These are phyloP conservation scores for Rhodotorula mucilaginosa DNA, from an alignment of 1,284 basidiomycete genomes.

Conservation along the genomic window DNA sequence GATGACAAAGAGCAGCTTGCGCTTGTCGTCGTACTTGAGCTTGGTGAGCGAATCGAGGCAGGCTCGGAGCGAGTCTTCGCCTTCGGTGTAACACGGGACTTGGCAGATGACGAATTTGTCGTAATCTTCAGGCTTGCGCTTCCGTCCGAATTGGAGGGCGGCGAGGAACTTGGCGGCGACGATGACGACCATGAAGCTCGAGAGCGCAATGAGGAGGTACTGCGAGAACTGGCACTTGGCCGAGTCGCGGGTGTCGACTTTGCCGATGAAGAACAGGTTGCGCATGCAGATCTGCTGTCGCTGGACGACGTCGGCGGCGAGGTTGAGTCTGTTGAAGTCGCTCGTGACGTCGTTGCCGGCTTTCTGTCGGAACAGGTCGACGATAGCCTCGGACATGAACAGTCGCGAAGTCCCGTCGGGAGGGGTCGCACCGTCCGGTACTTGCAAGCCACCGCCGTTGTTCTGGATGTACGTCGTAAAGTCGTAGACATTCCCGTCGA, in stretches of 20 bases:
- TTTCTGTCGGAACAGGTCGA: conserved; percentile 77
- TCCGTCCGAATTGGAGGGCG: conserved; percentile 79
- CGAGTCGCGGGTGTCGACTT: conserved; percentile 87
- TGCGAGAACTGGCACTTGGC: conserved; percentile 86
- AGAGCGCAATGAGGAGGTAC: conserved; percentile 86
- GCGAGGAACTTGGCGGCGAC: conserved; percentile 99
- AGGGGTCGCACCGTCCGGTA: conserved; percentile 64
- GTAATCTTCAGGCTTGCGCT: conserved; percentile 87
- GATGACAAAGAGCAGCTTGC: conserved; percentile 88
- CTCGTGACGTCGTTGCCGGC: conserved; percentile 75
- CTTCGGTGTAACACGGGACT: conserved; percentile 58
- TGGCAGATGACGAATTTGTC: conserved; percentile 99
- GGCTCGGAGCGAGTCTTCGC: conserved; percentile 76
- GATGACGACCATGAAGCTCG: conserved; percentile 87
- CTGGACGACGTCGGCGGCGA: conserved; percentile 66
- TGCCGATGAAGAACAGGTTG: conserved; percentile 88
- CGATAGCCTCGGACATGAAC: conserved; percentile 74
- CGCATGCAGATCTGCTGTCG: conserved; percentile 83
- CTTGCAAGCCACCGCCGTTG: conserved; percentile 52
- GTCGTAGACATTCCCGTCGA: conserved; percentile 83
- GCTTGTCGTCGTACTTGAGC: conserved; percentile 97
- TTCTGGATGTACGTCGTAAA: conserved; percentile 71
- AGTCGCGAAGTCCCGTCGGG: conserved; percentile 58
- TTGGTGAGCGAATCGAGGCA: conserved; percentile 94
- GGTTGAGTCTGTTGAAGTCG: conserved; percentile 62